Percentiles rank a stretch among this genome's conserved stretches.
Conservation (phyloP, 1,284 basidiomycete genomes). For the Ustilago loliicola region DNA sequence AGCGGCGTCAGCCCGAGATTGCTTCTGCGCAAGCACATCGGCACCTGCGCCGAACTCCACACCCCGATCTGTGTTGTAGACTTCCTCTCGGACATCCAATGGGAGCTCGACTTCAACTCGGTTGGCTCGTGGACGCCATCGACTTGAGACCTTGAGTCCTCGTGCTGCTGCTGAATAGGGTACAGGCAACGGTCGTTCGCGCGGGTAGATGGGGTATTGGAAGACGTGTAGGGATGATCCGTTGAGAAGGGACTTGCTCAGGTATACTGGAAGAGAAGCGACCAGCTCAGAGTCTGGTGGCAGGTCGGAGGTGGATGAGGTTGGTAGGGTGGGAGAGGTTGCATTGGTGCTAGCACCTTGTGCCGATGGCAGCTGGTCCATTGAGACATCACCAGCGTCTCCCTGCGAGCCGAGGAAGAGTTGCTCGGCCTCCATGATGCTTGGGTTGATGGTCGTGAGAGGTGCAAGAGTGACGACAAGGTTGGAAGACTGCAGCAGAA, state of each 20-base stretch:
- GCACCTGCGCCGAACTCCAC: conserved; percentile 55
- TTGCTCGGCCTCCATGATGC: conserved; percentile 38
- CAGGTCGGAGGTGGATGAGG: conserved; percentile 28
- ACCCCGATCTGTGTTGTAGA: conserved; percentile 66
- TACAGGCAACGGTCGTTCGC: conserved; percentile 61
- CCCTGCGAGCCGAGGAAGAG: conserved; percentile 28
- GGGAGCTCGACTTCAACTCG: conserved; percentile 68
- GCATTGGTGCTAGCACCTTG: conserved; percentile 3
- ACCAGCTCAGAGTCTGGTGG: conserved; percentile 56
- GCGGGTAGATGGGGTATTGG: conserved; percentile 67
- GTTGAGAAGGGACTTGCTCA: conserved; percentile 59
- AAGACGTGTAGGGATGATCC: conserved; percentile 61
- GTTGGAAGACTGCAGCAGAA: not conserved
- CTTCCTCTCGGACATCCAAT: conserved; percentile 61
- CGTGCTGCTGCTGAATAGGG: conserved; percentile 63
- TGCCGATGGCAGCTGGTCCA: conserved; percentile 5
- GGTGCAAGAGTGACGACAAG: not conserved
- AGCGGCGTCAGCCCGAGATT: conserved; percentile 47
- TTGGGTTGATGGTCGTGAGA: conserved; percentile 5
- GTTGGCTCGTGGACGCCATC: conserved; percentile 64
- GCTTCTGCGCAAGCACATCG: conserved; percentile 45
- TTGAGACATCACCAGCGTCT: conserved; percentile 17
- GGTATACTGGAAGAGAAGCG: conserved; percentile 67
- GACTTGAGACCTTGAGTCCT: conserved; percentile 56
- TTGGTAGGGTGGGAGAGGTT: conserved; percentile 21